These are phyloP conservation scores for Tolypocladium tundrense DNA, from an alignment of 2,329 filamentous ascomycete genomes.

Conservation along the genomic window DNA sequence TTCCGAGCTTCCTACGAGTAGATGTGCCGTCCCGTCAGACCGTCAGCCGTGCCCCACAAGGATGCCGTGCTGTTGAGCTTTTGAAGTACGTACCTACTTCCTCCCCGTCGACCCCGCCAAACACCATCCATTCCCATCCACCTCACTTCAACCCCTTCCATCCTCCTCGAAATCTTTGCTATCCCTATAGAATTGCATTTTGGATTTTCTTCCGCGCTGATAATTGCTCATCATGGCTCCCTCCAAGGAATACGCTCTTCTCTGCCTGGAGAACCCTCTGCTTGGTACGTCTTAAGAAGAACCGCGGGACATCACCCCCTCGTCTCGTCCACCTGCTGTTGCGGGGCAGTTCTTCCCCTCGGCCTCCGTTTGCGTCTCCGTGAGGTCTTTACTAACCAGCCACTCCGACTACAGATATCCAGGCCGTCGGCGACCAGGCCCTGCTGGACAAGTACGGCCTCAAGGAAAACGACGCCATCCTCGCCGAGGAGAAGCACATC, in stretches of 20 bases:
- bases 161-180: neutral
- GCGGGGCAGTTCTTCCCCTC: neutral
- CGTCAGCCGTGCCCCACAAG: neutral
- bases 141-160: neutral
- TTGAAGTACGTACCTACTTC: neutral
- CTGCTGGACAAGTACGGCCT: slow-evolving; percentile 87
- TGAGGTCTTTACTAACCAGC: neutral
- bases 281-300: slow-evolving; percentile 52
- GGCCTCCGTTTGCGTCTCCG: neutral
- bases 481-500: slow-evolving; percentile 85
- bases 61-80: neutral
- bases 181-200: neutral
- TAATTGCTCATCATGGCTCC: slow-evolving; percentile 50
- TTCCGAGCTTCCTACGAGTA: neutral
- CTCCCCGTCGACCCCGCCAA: neutral
- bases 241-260: slow-evolving; percentile 71
- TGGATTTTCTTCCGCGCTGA: neutral
- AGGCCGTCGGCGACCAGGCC: slow-evolving; percentile 70
- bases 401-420: slow-evolving; percentile 59
- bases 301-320: neutral
- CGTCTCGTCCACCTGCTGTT: neutral
- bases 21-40: neutral
- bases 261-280: slow-evolving; percentile 95
- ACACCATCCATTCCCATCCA: neutral
- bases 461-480: slow-evolving; percentile 95